phyloP scores from a whole-genome alignment of 371 early-diverging fungal genomes.

The Coemansia sp. region DNA sequence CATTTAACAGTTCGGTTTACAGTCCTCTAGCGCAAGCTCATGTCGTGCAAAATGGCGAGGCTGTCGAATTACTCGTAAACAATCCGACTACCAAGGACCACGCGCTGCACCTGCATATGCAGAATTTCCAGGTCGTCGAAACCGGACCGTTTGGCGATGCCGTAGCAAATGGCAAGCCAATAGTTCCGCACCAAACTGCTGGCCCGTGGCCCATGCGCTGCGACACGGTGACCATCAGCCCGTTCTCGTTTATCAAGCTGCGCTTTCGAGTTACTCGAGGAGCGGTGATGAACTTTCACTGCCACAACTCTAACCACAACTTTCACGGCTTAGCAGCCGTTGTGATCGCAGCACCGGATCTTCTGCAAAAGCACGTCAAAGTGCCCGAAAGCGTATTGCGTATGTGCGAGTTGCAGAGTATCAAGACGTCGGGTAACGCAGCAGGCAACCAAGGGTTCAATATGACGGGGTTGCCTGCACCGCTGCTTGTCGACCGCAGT shows the following conservation, averaged over 20 bases:
- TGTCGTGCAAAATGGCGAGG: constrained; percentile 54
- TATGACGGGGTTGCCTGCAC: constrained; percentile 51
- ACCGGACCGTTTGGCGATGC: constrained; percentile 44
- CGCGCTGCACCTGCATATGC: constrained; percentile 84
- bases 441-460: constrained; percentile 62
- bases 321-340: constrained; percentile 29
- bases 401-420: constrained; percentile 57
- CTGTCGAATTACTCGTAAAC: constrained; percentile 62
- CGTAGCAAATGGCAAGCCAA: neutral
- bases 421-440: constrained; percentile 62
- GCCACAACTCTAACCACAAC: constrained; percentile 41
- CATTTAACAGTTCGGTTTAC: constrained; percentile 59
- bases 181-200: neutral
- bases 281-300: constrained; percentile 52
- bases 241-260: constrained; percentile 58
- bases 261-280: constrained; percentile 74
- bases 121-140: constrained; percentile 70
- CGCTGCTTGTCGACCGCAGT: neutral
- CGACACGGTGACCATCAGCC: constrained; percentile 63
- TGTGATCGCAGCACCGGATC: constrained; percentile 64
- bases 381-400: constrained; percentile 53
- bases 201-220: constrained; percentile 59
- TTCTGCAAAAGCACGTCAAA: constrained; percentile 51
- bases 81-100: constrained; percentile 67
- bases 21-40: constrained; percentile 51